Evolutionary conservation across 441 rosid species (phyloP).

Genomic region (Francoa sonchifolia): DNA sequence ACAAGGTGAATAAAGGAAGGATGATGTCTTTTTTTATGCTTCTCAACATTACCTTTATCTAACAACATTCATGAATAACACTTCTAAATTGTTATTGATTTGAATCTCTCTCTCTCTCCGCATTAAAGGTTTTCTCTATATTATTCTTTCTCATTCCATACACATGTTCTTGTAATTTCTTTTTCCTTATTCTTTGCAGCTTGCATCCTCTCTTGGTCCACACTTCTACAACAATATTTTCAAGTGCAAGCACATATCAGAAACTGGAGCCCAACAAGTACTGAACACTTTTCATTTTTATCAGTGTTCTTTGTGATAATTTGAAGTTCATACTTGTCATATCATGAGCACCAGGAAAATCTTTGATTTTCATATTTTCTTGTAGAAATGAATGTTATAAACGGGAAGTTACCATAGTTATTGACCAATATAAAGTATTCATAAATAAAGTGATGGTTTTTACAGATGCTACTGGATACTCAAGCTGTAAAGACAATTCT

Average conservation of each 20-base stretch:
- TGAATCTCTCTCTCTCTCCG: too few species aligned
- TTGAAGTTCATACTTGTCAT: too few species aligned
- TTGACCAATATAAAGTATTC: too few species aligned
- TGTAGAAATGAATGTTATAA: background rate
- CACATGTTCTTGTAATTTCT: too few species aligned
- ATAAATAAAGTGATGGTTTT: constrained; percentile 9
- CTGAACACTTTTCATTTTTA: constrained; percentile 6
- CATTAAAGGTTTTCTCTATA: too few species aligned
- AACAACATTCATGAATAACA: background rate
- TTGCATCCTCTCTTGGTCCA: constrained; percentile 96
- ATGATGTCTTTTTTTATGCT: constrained; percentile 5
- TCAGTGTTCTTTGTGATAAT: background rate
- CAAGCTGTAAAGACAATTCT: constrained; percentile 97
- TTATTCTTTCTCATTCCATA: too few species aligned
- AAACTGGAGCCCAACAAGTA: constrained; percentile 99
- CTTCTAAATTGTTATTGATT: too few species aligned
- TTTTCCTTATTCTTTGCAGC: constrained; percentile 39
- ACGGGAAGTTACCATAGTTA: too few species aligned
- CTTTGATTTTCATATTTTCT: background rate
- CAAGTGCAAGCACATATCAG: constrained; percentile 95
- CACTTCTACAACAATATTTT: constrained; percentile 86
- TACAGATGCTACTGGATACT: constrained; percentile 95
- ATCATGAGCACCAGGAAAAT: too few species aligned
- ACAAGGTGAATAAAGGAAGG: constrained; percentile 50
- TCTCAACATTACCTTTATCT: constrained; percentile 5